Conservation (phyloP, 805 yeast species). For the Saccharomycopsis malanga region DNA sequence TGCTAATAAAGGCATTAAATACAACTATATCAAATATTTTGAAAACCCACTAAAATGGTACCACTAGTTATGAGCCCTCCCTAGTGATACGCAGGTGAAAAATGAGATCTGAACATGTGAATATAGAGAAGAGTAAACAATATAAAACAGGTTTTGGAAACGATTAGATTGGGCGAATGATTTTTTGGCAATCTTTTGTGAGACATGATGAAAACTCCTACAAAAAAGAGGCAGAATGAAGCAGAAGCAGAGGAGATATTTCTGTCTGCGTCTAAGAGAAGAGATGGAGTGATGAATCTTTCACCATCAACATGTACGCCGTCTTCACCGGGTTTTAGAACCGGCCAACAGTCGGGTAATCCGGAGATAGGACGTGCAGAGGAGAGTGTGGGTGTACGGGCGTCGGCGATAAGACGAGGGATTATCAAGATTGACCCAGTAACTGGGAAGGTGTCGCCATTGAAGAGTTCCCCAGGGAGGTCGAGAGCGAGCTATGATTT, state of each 20-base stretch:
- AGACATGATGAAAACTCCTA: not conserved
- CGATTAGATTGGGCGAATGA: no score
- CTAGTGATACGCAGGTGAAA: no score
- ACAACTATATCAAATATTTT: no score
- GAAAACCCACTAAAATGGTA: no score
- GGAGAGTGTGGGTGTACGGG: constrained; percentile 24
- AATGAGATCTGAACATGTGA: no score
- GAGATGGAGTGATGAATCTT: constrained; percentile 24
- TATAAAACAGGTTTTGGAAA: no score
- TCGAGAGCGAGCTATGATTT: constrained; percentile 38
- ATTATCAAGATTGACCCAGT: constrained; percentile 22
- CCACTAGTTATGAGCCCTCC: no score
- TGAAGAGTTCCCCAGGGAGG: constrained; percentile 36
- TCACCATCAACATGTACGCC: not conserved
- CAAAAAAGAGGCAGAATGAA: not conserved
- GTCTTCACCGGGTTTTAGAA: not conserved
- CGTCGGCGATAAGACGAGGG: constrained; percentile 31
- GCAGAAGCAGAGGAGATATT: no score
- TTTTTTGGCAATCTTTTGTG: no score
- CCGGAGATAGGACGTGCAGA: not conserved
- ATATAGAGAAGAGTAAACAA: no score
- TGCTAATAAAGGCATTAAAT: no score
- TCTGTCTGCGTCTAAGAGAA: constrained; percentile 27
- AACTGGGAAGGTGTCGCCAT: constrained; percentile 22
- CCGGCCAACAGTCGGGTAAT: not conserved